Conservation (phyloP, 148 eudicot species). For the Vaccinium corymbosum region DNA sequence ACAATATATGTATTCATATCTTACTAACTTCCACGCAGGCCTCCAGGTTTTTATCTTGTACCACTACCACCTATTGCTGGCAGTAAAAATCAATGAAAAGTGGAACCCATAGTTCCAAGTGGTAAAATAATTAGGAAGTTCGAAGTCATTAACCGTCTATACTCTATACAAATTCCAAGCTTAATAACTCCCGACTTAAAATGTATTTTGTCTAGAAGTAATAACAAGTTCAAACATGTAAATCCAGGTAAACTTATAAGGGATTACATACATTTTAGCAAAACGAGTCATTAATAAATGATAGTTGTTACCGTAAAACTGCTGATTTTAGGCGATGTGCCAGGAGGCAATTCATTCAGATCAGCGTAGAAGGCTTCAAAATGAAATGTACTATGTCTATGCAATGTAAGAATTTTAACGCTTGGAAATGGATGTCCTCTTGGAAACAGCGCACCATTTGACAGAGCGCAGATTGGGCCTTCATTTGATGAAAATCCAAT, state of each 20-base stretch:
- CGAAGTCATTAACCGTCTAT: not conserved
- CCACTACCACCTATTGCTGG: not conserved
- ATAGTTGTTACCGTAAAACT: constrained; percentile 38
- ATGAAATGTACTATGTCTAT: constrained; percentile 44
- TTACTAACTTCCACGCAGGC: not conserved
- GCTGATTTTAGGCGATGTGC: constrained; percentile 64
- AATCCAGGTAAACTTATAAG: not conserved
- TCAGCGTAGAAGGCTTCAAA: constrained; percentile 65
- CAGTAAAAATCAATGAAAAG: not conserved
- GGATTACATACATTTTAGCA: constrained; percentile 9
- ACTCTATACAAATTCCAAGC: not conserved
- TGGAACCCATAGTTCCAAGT: not conserved
- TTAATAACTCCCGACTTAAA: not conserved
- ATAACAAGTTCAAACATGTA: not conserved
- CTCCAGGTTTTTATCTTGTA: not conserved
- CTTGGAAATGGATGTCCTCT: constrained; percentile 84
- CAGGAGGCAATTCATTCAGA: constrained; percentile 64
- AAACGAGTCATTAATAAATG: constrained; percentile 9
- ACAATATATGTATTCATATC: not conserved
- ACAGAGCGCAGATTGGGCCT: constrained; percentile 42
- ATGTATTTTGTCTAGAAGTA: not conserved
- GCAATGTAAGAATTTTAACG: constrained; percentile 59
- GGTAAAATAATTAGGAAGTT: not conserved
- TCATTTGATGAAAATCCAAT: constrained; percentile 57
- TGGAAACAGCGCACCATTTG: constrained; percentile 54